phyloP scores from a whole-genome alignment of 2,329 filamentous ascomycete genomes.

The Aureobasidium pullulans region DNA sequence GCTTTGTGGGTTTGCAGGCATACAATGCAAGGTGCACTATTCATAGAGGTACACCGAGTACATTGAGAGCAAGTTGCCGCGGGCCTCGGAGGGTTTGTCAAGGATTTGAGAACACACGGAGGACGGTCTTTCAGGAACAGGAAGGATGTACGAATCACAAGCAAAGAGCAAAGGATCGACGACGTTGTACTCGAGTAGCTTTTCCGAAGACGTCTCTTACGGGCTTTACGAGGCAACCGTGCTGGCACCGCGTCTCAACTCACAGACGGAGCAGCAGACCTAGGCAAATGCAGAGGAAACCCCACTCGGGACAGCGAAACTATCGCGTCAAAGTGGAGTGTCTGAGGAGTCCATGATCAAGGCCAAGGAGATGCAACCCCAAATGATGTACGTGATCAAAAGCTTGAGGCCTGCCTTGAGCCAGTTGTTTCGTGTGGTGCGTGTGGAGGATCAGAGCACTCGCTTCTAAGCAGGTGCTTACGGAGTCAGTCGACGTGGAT shows the following conservation, averaged over 20 bases:
- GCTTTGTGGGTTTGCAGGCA: background rate
- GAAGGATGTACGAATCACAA: background rate
- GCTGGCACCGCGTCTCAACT: background rate
- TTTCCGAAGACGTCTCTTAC: slow-evolving; percentile 6
- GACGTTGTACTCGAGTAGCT: background rate
- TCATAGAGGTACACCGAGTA: slow-evolving; percentile 1
- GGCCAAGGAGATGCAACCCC: background rate
- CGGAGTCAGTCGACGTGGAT: slow-evolving; percentile 4
- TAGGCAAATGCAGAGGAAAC: background rate
- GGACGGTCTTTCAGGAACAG: slow-evolving; percentile 1
- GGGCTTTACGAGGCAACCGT: background rate
- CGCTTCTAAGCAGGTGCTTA: background rate
- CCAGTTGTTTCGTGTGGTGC: background rate
- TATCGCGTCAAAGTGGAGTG: slow-evolving; percentile 1
- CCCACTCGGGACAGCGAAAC: background rate
- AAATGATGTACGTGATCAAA: slow-evolving; percentile 10
- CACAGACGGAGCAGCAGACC: background rate
- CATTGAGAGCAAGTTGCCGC: background rate
- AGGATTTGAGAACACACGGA: background rate
- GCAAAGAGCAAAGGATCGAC: background rate
- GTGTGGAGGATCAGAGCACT: background rate
- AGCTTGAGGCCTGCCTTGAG: background rate
- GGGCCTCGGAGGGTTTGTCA: background rate
- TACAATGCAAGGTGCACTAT: slow-evolving; percentile 1
- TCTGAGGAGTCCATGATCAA: background rate